Conservation (phyloP, 331 rosid genomes). For the Malus hybrid region DNA sequence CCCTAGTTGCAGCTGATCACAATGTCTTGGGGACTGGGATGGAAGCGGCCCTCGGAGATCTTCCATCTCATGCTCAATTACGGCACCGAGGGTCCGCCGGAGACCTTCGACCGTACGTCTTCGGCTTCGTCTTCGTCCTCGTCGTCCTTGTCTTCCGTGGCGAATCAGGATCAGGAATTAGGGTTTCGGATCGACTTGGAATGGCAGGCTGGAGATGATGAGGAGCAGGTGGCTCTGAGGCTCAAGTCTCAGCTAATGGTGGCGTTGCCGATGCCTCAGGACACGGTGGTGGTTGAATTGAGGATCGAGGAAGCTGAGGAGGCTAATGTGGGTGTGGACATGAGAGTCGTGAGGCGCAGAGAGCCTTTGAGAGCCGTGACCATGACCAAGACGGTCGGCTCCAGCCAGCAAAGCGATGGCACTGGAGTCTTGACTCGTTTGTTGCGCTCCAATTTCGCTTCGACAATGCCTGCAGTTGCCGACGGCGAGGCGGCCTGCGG, state of each 20-base stretch:
- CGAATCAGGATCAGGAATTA: constrained; percentile 59
- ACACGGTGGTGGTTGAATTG: constrained; percentile 62
- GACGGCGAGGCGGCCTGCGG: constrained; percentile 43
- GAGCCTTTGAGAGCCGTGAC: constrained; percentile 70
- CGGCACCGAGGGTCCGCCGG: constrained; percentile 63
- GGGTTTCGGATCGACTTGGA: constrained; percentile 87
- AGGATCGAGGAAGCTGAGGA: constrained; percentile 20
- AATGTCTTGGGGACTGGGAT: constrained; percentile 97
- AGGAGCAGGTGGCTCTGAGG: constrained; percentile 85
- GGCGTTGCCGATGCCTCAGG: constrained; percentile 94
- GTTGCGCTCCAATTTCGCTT: constrained; percentile 56
- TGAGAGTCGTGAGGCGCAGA: constrained; percentile 79
- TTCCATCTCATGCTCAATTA: constrained; percentile 76
- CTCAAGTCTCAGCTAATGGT: constrained; percentile 98
- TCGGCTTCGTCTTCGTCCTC: constrained; percentile 8
- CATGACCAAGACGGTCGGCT: constrained; percentile 56
- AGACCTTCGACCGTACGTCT: constrained; percentile 37
- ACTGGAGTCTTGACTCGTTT: constrained; percentile 77
- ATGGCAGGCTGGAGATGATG: constrained; percentile 89
- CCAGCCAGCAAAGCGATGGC: constrained; percentile 88
- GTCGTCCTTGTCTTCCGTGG: constrained; percentile 27
- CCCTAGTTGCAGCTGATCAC: constrained; percentile 10
- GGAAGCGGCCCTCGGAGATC: constrained; percentile 90
- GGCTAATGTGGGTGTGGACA: constrained; percentile 39
- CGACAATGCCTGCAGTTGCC: constrained; percentile 17